Evolutionary conservation across 192 early-diverging fungal genomes (phyloP).

Genomic region (Allomyces macrogynus): DNA sequence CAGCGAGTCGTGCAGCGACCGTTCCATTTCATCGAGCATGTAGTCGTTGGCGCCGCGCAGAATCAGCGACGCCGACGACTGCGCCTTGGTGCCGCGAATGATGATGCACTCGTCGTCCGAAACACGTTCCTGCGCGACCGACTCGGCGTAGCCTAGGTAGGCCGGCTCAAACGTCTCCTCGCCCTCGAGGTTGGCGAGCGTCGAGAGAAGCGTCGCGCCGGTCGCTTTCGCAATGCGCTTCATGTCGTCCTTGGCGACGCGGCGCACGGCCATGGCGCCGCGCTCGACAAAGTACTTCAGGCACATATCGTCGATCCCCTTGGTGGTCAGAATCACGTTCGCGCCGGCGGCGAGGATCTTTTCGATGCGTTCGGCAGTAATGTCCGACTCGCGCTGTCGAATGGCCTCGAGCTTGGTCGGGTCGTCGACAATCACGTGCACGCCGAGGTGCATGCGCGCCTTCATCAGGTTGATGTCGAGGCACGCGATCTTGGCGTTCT

Average conservation of each 20-base stretch:
- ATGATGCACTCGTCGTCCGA: constrained; percentile 96
- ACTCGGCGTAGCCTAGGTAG: constrained; percentile 77
- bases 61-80: constrained; percentile 77
- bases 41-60: constrained; percentile 98
- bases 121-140: constrained; percentile 92
- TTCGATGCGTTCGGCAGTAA: constrained; percentile 84
- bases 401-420: constrained; percentile 96
- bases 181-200: constrained; percentile 91
- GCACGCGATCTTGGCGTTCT: constrained; percentile 84
- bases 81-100: constrained; percentile 75
- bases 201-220: constrained; percentile 80
- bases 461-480: constrained; percentile 98
- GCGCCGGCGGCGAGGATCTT: constrained; percentile 90
- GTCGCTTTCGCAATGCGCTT: constrained; percentile 94
- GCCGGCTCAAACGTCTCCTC: constrained; percentile 88
- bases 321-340: constrained; percentile 93
- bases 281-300: constrained; percentile 96
- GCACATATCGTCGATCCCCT: constrained; percentile 97
- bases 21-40: constrained; percentile 99
- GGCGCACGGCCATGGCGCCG: constrained; percentile 89
- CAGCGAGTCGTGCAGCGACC: constrained; percentile 82
- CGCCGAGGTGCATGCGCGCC: constrained; percentile 91
- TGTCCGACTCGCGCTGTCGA: constrained; percentile 76
- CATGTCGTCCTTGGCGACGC: constrained; percentile 91
- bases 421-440: constrained; percentile 95